A percentile compares a stretch with the other conserved stretches of the same genome.
These are phyloP conservation scores for Leptoxyphium fumago DNA, from an alignment of 2,329 filamentous ascomycete species.

Conservation along the genomic window DNA sequence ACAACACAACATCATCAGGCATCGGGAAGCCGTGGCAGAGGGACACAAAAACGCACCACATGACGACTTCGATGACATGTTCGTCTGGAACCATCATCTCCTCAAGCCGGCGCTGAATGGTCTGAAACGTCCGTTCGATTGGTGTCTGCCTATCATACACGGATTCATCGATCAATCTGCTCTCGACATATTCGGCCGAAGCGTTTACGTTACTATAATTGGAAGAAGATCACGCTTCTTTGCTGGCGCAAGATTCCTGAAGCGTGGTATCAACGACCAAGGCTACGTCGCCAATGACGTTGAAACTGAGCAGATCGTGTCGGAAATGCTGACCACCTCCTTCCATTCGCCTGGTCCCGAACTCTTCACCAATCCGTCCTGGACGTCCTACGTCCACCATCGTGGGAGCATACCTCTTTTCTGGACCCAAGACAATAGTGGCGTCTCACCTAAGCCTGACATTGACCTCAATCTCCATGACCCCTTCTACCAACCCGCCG, in stretches of 20 bases:
- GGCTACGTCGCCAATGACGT: constrained; percentile 98
- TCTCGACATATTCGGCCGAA: constrained; percentile 63
- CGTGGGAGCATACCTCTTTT: constrained; percentile 91
- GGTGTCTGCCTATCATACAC: constrained; percentile 91
- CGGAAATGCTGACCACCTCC: constrained; percentile 83
- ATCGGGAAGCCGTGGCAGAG: constrained; percentile 51
- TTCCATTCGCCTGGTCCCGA: constrained; percentile 82
- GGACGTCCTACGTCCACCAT: constrained; percentile 94
- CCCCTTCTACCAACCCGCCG: constrained; percentile 86
- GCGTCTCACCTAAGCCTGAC: constrained; percentile 88
- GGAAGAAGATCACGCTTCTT: constrained; percentile 85
- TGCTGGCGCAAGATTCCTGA: constrained; percentile 84
- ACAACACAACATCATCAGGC: constrained; percentile 78
- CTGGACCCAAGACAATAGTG: constrained; percentile 93
- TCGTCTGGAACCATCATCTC: constrained; percentile 92
- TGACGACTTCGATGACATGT: constrained; percentile 78
- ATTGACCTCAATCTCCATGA: constrained; percentile 93
- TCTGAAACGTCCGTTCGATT: constrained; percentile 75
- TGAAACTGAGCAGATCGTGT: constrained; percentile 96
- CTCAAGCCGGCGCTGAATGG: constrained; percentile 56
- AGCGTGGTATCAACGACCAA: constrained; percentile 84
- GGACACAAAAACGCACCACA: constrained; percentile 44
- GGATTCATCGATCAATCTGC: constrained; percentile 87
- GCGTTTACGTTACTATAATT: constrained; percentile 85
- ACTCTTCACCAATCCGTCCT: constrained; percentile 76